These are phyloP conservation scores for Cyclotella choctawhatcheeana DNA, from an alignment of 108 stramenopile species.

Conservation along the genomic window DNA sequence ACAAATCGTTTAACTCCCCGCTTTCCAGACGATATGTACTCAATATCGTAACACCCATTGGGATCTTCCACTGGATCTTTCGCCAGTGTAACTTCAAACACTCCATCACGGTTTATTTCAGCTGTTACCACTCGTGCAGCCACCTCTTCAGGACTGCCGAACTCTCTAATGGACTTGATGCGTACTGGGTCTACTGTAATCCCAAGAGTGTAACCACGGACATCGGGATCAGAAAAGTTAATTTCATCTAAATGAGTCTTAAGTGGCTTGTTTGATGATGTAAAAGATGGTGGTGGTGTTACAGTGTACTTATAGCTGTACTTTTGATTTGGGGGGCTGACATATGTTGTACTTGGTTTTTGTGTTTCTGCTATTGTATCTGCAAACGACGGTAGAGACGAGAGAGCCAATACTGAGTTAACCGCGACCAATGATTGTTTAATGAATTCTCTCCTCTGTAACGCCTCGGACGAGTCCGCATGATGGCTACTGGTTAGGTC, in stretches of 20 bases:
- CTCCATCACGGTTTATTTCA: constrained; percentile 85
- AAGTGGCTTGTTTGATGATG: constrained; percentile 65
- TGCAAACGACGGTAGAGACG: constrained; percentile 3
- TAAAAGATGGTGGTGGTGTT: constrained; percentile 45
- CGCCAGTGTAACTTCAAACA: constrained; percentile 79
- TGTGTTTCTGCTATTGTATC: background rate
- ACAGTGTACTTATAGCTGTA: constrained; percentile 54
- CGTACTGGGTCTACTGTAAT: constrained; percentile 86
- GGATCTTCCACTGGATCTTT: constrained; percentile 65
- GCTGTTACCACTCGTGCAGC: constrained; percentile 84
- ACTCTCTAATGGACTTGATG: constrained; percentile 61
- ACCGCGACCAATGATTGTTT: too few species aligned
- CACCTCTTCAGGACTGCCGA: constrained; percentile 85
- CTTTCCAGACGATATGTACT: constrained; percentile 75
- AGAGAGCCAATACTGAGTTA: too few species aligned
- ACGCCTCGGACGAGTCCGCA: too few species aligned
- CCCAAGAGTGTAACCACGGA: constrained; percentile 64
- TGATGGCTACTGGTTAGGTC: too few species aligned
- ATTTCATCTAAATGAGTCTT: constrained; percentile 87
- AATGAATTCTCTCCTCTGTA: too few species aligned
- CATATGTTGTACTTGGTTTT: constrained; percentile 29
- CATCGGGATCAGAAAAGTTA: constrained; percentile 52
- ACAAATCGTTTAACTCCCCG: constrained; percentile 74
- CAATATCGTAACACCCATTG: constrained; percentile 60
- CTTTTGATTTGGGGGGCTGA: constrained; percentile 41